A percentile compares a stretch with the other conserved stretches of the same genome.
phyloP scores from a whole-genome alignment of 495 filamentous ascomycete species.

The Achaetomiella virescens region DNA sequence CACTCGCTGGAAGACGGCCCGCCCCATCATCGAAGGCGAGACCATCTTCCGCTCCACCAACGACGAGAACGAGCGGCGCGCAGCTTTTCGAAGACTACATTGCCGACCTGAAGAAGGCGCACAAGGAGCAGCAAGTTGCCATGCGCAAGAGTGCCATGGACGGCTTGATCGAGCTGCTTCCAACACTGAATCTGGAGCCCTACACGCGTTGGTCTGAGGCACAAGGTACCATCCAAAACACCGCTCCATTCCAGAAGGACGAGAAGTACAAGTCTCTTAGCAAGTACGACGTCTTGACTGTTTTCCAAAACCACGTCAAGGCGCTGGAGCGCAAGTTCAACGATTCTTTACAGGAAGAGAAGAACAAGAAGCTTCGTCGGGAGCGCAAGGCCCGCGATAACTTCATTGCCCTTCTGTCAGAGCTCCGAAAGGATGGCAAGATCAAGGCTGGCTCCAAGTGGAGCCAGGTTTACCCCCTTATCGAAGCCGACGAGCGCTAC shows the following conservation, averaged over 20 bases:
- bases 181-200: constrained; percentile 78
- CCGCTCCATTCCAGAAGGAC: constrained; percentile 74
- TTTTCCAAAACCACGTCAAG: constrained; percentile 94
- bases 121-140: constrained; percentile 65
- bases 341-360: constrained; percentile 79
- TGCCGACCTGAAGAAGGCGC: constrained; percentile 68
- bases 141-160: constrained; percentile 78
- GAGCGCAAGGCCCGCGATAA: constrained; percentile 81
- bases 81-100: constrained; percentile 95
- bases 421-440: constrained; percentile 68
- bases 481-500: constrained; percentile 80
- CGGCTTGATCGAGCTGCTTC: constrained; percentile 72
- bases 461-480: constrained; percentile 70
- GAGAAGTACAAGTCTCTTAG: constrained; percentile 82
- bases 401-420: constrained; percentile 65
- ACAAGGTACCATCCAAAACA: constrained; percentile 70
- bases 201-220: constrained; percentile 95
- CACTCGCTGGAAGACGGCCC: constrained; percentile 94
- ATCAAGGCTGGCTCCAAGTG: constrained; percentile 90
- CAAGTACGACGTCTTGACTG: constrained; percentile 84
- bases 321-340: constrained; percentile 83
- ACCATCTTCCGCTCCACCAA: constrained; percentile 88
- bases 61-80: constrained; percentile 79
- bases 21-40: constrained; percentile 91
- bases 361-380: constrained; percentile 67